Evolutionary conservation across 2,329 filamentous ascomycete genomes (phyloP), one percentile per base, ranked within the genome.

Genomic region (Verticillium albo-atrum): DNA sequence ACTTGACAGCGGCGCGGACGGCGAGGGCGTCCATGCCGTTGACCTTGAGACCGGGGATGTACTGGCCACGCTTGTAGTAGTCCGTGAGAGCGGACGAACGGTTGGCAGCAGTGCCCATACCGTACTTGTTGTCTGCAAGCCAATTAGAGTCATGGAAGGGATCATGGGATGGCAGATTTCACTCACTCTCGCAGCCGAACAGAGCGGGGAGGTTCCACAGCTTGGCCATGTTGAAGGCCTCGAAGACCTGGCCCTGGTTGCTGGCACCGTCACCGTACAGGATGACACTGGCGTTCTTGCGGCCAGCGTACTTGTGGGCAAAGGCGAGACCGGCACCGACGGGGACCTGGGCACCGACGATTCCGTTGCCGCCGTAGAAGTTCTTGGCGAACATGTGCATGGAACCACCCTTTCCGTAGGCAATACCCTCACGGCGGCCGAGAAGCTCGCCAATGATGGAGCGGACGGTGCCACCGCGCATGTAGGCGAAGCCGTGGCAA

Each of bases 151-250:
- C 50, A 9, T 52, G 6, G 25, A 10, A 52, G 9, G n/a, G n/a
- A 6, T 17, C 10, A 5, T 10, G 9, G 14, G 23, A 9, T 4
- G 23, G 17, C 51, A 53, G 23, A 6, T n/a, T 28, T 10, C 25
- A 86, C 92, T 76, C 82, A 97, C 93, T 99, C 84, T 99, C 95
- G 78, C 95, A 99, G 68, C 92, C 93, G 74, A 99, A 99, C 68
- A 99, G 89, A 68, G 93, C 87, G 58, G 95, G 95, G 54, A 99
- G 83, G 70, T 95, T 93, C 95, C 95, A 99, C 67, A 99, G 88
- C 86, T 98, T 98, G 65, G 95, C 95, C 95, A 99, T 99, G 89
- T 99, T 99, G 87, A 96, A 99, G 63, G 95, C 93, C 85, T 99
- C 95, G 72, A 99, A 99, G 70, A 99, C 95, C 81, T 99, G 95